These are phyloP conservation scores for Boletus speciosus DNA, from an alignment of 768 basidiomycete species.

Conservation along the genomic window DNA sequence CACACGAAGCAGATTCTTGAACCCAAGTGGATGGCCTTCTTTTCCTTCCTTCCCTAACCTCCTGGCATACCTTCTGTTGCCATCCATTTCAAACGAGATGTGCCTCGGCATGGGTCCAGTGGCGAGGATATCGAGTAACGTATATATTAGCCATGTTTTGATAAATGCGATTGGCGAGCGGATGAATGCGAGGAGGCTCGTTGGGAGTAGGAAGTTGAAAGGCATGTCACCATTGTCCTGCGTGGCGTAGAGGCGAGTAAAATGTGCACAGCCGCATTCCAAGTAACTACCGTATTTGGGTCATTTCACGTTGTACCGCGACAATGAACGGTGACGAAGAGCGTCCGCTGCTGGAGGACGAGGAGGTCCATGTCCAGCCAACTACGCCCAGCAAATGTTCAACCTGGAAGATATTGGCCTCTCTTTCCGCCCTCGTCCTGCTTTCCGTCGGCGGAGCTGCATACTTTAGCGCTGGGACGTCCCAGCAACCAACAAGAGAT, in stretches of 20 bases:
- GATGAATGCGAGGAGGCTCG: slow-evolving; percentile 8
- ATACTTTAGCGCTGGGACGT: slow-evolving; percentile 5
- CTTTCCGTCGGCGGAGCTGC: slow-evolving; percentile 9
- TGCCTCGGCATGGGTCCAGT: slow-evolving; percentile 86
- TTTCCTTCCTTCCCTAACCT: slow-evolving; percentile 56
- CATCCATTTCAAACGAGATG: slow-evolving; percentile 97
- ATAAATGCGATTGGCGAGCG: slow-evolving; percentile 13
- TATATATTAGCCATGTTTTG: slow-evolving; percentile 29
- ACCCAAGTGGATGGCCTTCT: slow-evolving; percentile 85
- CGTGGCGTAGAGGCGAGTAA: too few relatives aligned
- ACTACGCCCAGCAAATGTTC: background rate
- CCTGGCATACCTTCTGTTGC: slow-evolving; percentile 88
- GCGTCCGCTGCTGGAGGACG: slow-evolving; percentile 21
- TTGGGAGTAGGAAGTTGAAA: background rate
- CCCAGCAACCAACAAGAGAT: slow-evolving; percentile 1
- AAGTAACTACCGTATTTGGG: background rate
- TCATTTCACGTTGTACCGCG: background rate
- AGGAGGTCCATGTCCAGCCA: slow-evolving; percentile 6
- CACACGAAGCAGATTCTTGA: slow-evolving; percentile 73
- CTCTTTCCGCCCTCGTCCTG: slow-evolving; percentile 14
- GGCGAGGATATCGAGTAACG: slow-evolving; percentile 64
- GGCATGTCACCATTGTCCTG: background rate
- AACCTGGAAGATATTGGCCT: slow-evolving; percentile 12
- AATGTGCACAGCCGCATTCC: slow-evolving; percentile 21
- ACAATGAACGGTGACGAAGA: slow-evolving; percentile 26